These are phyloP conservation scores for Iberis pinnata DNA, from an alignment of 345 rosid genomes.

Conservation along the genomic window DNA sequence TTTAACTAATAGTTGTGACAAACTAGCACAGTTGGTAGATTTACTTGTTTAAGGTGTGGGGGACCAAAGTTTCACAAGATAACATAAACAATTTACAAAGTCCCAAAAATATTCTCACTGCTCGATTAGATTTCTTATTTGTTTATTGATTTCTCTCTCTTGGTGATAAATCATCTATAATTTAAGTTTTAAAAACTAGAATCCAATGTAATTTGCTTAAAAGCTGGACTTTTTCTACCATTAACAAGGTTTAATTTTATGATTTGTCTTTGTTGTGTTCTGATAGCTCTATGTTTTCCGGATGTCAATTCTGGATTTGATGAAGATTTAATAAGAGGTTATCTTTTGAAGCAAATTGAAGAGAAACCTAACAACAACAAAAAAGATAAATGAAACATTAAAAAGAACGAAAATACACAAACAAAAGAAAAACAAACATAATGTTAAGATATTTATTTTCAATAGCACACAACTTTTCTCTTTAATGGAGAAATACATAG, in stretches of 20 bases:
- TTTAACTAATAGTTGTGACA: conserved; percentile 28
- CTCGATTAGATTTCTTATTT: conserved; percentile 54
- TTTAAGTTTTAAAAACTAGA: conserved; percentile 6
- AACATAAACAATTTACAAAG: conserved; percentile 34
- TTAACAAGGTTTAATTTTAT: conserved; percentile 11
- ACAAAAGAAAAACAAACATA: background rate
- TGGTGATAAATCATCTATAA: conserved; percentile 17
- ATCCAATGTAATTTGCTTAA: conserved; percentile 26
- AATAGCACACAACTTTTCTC: conserved; percentile 19
- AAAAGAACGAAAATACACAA: background rate
- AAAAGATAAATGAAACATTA: background rate
- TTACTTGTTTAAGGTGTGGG: conserved; percentile 30
- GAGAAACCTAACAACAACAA: too few relatives aligned
- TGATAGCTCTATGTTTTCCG: too few relatives aligned
- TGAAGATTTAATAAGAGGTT: too few relatives aligned
- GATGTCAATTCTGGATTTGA: too few relatives aligned
- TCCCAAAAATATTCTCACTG: conserved; percentile 54
- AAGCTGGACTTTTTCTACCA: background rate
- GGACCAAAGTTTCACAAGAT: conserved; percentile 27
- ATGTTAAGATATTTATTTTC: conserved; percentile 8
- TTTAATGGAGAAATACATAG: too few relatives aligned
- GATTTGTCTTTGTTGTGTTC: conserved; percentile 9
- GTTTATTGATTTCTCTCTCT: conserved; percentile 20
- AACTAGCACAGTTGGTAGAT: conserved; percentile 29
- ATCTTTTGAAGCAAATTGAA: too few relatives aligned